Conservation (phyloP, 2,329 filamentous ascomycete species). For the Pseudogymnoascus sp. region DNA sequence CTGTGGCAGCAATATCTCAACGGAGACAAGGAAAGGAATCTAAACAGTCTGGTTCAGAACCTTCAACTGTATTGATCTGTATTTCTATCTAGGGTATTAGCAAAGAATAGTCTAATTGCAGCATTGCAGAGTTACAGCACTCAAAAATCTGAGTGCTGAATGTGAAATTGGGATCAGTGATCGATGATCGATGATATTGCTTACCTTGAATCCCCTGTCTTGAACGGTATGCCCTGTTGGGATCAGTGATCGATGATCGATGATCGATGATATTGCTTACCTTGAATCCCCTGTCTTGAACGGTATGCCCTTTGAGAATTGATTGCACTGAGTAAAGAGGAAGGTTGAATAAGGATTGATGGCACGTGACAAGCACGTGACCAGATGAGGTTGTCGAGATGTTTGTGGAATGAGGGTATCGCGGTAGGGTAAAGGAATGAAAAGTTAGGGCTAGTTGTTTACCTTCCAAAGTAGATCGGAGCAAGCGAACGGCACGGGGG, state of each 20-base stretch:
- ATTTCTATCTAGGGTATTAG: conserved; percentile 4
- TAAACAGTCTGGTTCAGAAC: not conserved
- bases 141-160: not conserved
- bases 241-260: not conserved
- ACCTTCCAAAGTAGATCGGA: not conserved
- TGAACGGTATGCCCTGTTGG: too few species aligned
- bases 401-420: not conserved
- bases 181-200: not conserved
- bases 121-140: not conserved
- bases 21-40: not conserved
- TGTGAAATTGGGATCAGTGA: not conserved
- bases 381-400: not conserved
- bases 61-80: not conserved
- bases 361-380: conserved; percentile 5
- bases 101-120: not conserved
- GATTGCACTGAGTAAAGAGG: not conserved
- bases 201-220: conserved; percentile 1
- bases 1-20: not conserved
- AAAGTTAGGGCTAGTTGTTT: not conserved
- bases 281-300: not conserved
- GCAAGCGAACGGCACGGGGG: not conserved
- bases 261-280: not conserved
- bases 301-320: not conserved
- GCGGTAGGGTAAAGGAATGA: not conserved
- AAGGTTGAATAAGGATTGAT: not conserved